Conservation (phyloP, 768 basidiomycete genomes). For the Auriscalpium vulgare region DNA sequence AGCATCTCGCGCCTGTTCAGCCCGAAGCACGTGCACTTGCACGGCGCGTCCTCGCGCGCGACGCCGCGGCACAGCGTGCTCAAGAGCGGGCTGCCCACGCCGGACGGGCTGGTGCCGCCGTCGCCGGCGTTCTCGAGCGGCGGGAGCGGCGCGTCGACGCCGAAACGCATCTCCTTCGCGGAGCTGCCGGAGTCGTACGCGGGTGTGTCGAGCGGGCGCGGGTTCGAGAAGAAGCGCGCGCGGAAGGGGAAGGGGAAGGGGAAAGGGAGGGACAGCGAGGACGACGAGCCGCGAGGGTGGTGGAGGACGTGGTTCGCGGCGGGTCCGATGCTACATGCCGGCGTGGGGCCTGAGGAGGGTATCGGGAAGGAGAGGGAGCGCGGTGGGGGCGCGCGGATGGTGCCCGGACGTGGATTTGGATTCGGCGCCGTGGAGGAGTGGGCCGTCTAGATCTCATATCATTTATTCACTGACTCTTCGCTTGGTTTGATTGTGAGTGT, state of each 20-base stretch:
- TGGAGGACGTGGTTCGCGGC: constrained; percentile 1
- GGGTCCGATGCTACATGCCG: constrained; percentile 21
- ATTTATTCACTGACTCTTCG: neutral
- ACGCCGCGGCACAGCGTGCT: constrained; percentile 48
- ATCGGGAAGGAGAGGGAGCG: constrained; percentile 5
- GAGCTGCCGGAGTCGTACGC: constrained; percentile 60
- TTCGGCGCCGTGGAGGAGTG: constrained; percentile 46
- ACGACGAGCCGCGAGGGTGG: constrained; percentile 13
- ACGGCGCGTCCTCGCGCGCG: constrained; percentile 55
- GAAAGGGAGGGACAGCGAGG: constrained; percentile 19
- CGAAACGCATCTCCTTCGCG: constrained; percentile 76
- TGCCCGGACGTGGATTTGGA: constrained; percentile 24
- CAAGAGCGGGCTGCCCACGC: constrained; percentile 21
- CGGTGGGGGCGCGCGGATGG: constrained; percentile 37
- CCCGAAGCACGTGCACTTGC: constrained; percentile 41
- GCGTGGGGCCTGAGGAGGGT: constrained; percentile 22
- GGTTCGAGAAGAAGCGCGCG: constrained; percentile 9
- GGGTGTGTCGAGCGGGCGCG: constrained; percentile 10
- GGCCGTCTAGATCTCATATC: constrained; percentile 20
- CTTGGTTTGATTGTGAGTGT: neutral
- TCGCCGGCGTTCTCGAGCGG: constrained; percentile 26
- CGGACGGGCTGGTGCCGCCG: neutral
- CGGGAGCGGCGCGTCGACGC: constrained; percentile 42
- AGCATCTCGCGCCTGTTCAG: constrained; percentile 73
- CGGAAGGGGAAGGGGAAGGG: constrained; percentile 27